These are phyloP conservation scores for Suillus variegatus DNA, from an alignment of 768 basidiomycete species.

Conservation along the genomic window DNA sequence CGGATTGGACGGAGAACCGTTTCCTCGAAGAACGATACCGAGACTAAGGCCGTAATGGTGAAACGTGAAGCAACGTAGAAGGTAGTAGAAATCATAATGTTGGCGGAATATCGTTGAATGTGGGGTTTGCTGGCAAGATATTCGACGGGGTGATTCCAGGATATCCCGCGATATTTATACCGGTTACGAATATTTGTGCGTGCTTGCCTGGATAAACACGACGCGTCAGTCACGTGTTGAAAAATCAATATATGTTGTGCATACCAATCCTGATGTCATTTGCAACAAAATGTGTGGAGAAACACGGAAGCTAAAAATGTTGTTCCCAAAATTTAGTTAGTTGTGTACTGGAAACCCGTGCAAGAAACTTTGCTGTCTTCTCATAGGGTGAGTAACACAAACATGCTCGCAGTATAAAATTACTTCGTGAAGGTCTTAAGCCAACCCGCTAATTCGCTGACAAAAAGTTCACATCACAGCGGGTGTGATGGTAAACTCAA, in stretches of 20 bases:
- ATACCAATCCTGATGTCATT: too few species aligned
- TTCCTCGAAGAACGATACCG: background rate
- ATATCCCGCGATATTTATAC: background rate
- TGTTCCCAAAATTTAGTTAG: background rate
- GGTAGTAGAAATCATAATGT: background rate
- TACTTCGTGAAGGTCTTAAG: constrained; percentile 8
- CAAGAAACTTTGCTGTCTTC: background rate
- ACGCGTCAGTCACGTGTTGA: background rate
- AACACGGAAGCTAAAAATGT: background rate
- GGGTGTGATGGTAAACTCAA: background rate
- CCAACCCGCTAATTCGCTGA: background rate
- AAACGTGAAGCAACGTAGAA: background rate
- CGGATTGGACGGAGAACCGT: background rate
- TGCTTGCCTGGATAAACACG: background rate
- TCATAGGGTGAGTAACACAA: background rate
- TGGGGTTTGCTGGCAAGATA: background rate
- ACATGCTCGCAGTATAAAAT: constrained; percentile 19
- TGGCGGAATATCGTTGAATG: background rate
- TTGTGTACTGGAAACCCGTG: background rate
- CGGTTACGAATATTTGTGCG: background rate
- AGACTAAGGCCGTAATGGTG: background rate
- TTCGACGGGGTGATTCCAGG: background rate
- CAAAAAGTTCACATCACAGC: background rate
- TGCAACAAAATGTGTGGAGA: background rate
- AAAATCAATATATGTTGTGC: background rate